Evolutionary conservation across 2,329 filamentous ascomycete genomes (phyloP).

Genomic region (Aspergillus sp.): DNA sequence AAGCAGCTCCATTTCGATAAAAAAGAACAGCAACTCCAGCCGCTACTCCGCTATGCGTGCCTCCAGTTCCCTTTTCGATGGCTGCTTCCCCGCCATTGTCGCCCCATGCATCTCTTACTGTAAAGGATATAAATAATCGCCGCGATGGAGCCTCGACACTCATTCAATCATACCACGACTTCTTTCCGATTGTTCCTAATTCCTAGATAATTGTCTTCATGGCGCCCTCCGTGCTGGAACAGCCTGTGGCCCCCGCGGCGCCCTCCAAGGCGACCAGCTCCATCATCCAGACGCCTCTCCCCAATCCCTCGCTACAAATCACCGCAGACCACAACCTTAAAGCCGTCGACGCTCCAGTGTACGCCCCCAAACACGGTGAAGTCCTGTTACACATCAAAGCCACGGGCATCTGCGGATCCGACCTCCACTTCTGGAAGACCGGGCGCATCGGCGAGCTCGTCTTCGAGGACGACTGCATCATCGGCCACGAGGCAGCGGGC

Average conservation of each 20-base stretch:
- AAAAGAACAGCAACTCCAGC: background rate
- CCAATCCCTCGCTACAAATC: conserved; percentile 58
- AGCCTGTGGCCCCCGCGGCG: background rate
- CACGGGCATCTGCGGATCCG: conserved; percentile 66
- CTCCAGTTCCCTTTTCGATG: background rate
- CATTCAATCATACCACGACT: background rate
- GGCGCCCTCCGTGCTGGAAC: background rate
- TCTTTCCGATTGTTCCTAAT: background rate
- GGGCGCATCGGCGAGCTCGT: conserved; percentile 63
- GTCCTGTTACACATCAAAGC: conserved; percentile 61
- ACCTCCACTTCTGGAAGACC: conserved; percentile 67
- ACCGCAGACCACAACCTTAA: conserved; percentile 61
- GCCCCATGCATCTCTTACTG: background rate
- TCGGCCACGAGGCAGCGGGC: conserved; percentile 64
- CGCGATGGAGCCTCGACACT: background rate
- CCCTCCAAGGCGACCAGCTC: background rate
- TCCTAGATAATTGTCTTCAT: background rate
- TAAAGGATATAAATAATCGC: background rate
- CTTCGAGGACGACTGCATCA: conserved; percentile 62
- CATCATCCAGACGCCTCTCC: conserved; percentile 2
- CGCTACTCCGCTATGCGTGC: background rate
- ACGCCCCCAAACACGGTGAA: conserved; percentile 53
- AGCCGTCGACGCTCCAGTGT: conserved; percentile 55
- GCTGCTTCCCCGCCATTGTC: background rate
- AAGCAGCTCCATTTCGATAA: background rate